A percentile compares a stretch with the other conserved stretches of the same genome.
These are phyloP conservation scores for Artemisia argyi DNA, from an alignment of 129 eudicot species.

Conservation along the genomic window DNA sequence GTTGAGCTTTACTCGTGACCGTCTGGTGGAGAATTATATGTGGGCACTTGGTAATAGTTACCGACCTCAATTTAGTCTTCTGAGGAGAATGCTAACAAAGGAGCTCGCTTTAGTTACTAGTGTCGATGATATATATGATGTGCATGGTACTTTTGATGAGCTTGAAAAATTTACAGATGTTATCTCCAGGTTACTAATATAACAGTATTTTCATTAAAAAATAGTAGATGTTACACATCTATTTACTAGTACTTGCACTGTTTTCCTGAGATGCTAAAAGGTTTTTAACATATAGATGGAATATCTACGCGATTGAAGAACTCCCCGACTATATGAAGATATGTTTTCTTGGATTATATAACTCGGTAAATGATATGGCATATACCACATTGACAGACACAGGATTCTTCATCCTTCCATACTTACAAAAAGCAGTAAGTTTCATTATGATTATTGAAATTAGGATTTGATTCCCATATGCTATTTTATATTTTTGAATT, in stretches of 20 bases:
- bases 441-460: no score
- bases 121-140: slow-evolving; percentile 35
- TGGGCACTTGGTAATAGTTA: slow-evolving; percentile 13
- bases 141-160: slow-evolving; percentile 41
- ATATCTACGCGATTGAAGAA: slow-evolving; percentile 34
- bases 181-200: not conserved
- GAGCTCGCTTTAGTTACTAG: slow-evolving; percentile 9
- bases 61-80: slow-evolving; percentile 21
- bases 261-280: no score
- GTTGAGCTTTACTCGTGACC: slow-evolving; percentile 38
- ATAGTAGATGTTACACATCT: no score
- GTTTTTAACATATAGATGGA: slow-evolving; percentile 47
- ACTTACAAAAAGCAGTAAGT: slow-evolving; percentile 28
- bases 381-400: slow-evolving; percentile 35
- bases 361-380: slow-evolving; percentile 47
- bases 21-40: slow-evolving; percentile 37
- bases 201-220: no score
- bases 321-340: slow-evolving; percentile 55
- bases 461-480: no score
- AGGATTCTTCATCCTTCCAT: slow-evolving; percentile 28
- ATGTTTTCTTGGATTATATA: slow-evolving; percentile 46
- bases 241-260: no score
- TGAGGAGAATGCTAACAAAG: slow-evolving; percentile 27
- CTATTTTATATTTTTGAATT: no score
- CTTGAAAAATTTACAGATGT: slow-evolving; percentile 33